phyloP scores from a whole-genome alignment of 345 rosid genomes.

The Lumnitzera littorea region DNA sequence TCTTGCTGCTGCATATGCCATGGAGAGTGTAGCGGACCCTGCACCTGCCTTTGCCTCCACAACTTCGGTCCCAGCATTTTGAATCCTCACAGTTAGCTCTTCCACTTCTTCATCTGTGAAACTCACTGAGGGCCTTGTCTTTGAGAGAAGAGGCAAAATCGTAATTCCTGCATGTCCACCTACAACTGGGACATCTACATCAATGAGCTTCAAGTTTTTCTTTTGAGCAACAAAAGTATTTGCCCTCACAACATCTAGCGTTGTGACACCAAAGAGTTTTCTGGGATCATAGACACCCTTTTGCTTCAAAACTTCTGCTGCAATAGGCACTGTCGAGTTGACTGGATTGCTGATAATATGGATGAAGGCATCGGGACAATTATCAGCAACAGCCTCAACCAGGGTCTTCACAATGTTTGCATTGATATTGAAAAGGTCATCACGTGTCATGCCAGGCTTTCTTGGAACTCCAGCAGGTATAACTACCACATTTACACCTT shows the following conservation, averaged over 20 bases:
- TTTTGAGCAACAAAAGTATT: slow-evolving; percentile 87
- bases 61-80: slow-evolving; percentile 91
- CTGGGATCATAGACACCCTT: slow-evolving; percentile 86
- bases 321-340: slow-evolving; percentile 88
- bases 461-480: slow-evolving; percentile 94
- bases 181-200: slow-evolving; percentile 86
- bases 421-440: slow-evolving; percentile 90
- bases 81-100: slow-evolving; percentile 76
- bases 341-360: slow-evolving; percentile 94
- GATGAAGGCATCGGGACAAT: slow-evolving; percentile 83
- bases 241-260: slow-evolving; percentile 88
- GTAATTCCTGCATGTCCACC: slow-evolving; percentile 98
- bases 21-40: slow-evolving; percentile 92
- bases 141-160: slow-evolving; percentile 79
- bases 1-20: slow-evolving; percentile 98
- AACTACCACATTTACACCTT: slow-evolving; percentile 74
- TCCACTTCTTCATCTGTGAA: slow-evolving; percentile 68
- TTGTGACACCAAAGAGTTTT: slow-evolving; percentile 91
- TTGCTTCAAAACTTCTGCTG: slow-evolving; percentile 79
- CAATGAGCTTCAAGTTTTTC: slow-evolving; percentile 79
- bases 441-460: slow-evolving; percentile 97
- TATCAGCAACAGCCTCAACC: slow-evolving; percentile 84
- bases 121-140: slow-evolving; percentile 63
- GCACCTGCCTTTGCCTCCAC: slow-evolving; percentile 98
- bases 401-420: slow-evolving; percentile 71